These are phyloP conservation scores for Botryotinia calthae DNA, from an alignment of 2,329 filamentous ascomycete genomes.

Conservation along the genomic window DNA sequence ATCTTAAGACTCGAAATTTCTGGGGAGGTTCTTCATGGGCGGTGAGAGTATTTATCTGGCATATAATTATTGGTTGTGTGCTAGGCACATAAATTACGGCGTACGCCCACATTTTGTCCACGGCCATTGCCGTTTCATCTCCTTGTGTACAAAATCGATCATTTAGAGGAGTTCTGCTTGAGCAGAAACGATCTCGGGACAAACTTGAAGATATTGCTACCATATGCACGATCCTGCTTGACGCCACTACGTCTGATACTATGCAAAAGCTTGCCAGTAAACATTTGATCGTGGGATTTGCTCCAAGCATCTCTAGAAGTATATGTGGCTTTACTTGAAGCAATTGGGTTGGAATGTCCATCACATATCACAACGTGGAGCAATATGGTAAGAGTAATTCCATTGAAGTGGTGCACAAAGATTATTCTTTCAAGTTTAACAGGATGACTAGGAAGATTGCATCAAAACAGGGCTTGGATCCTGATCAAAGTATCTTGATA, in stretches of 20 bases:
- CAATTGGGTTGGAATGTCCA: neutral
- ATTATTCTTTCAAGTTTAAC: neutral
- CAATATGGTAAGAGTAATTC: neutral
- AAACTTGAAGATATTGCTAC: neutral
- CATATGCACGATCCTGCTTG: neutral
- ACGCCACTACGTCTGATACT: neutral
- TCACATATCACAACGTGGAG: neutral
- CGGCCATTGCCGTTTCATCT: neutral
- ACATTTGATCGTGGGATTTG: neutral
- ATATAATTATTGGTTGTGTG: neutral
- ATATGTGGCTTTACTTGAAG: neutral
- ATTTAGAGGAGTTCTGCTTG: neutral
- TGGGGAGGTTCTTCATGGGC: neutral
- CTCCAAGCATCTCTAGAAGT: neutral
- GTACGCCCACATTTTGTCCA: neutral
- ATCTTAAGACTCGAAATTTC: neutral
- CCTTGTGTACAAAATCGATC: neutral
- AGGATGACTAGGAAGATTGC: neutral
- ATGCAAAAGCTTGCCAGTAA: neutral
- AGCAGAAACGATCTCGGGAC: neutral
- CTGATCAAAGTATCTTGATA: neutral
- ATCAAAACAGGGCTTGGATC: neutral
- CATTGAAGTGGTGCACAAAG: neutral
- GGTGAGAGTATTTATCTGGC: neutral
- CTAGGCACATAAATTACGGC: neutral